These are phyloP conservation scores for Podospora sp. DNA, from an alignment of 495 filamentous ascomycete genomes.

Conservation along the genomic window DNA sequence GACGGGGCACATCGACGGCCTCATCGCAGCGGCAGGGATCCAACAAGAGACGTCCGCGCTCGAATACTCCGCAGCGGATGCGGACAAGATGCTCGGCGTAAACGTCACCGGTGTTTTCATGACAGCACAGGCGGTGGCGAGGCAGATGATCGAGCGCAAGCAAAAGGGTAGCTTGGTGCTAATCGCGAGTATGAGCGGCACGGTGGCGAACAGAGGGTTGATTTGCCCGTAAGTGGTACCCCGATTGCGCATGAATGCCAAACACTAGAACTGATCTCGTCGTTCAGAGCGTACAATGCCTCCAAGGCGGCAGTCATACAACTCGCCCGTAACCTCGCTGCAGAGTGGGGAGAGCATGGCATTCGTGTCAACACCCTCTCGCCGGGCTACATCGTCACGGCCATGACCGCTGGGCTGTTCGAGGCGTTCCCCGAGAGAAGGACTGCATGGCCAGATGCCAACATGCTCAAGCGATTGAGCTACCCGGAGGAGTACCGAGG, in stretches of 20 bases:
- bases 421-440: conserved; percentile 72
- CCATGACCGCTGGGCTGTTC: conserved; percentile 83
- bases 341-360: conserved; percentile 81
- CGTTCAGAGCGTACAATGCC: conserved; percentile 79
- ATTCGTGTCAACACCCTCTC: conserved; percentile 96
- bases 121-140: conserved; percentile 74
- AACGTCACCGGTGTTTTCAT: conserved; percentile 79
- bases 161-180: conserved; percentile 67
- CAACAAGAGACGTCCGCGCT: conserved; percentile 73
- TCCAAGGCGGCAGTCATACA: conserved; percentile 88
- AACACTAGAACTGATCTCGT: background rate
- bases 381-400: conserved; percentile 93
- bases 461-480: conserved; percentile 84
- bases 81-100: conserved; percentile 68
- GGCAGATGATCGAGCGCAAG: conserved; percentile 68
- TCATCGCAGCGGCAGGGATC: conserved; percentile 81
- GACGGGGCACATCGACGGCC: conserved; percentile 75
- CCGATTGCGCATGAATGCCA: background rate
- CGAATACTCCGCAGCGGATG: conserved; percentile 65
- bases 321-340: conserved; percentile 80
- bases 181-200: conserved; percentile 79
- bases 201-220: conserved; percentile 68
- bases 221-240: conserved; percentile 46
- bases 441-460: conserved; percentile 79
- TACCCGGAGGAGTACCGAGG: conserved; percentile 79